Base-by-base conservation (phyloP, 228 moss, liverwort and hornwort species). In the Sphagnum magellanicum region DNA sequence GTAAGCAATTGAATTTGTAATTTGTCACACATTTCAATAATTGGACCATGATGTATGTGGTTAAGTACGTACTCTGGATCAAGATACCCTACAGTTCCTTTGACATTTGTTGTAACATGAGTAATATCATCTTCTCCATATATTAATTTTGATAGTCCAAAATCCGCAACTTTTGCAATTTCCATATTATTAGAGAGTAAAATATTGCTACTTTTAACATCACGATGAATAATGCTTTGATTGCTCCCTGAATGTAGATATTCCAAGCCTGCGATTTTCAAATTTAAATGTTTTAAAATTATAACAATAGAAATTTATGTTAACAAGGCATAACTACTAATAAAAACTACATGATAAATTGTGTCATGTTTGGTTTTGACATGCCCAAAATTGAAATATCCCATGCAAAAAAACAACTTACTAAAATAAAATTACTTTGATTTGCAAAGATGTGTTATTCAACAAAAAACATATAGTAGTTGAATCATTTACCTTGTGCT, bases 81-180 rank as follows among this genome's bases (percentile, higher is more conserved):
- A 51, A 81, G 72, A 63, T 81, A 81, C 16, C 81, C 74, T 5
- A 70, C 50, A 4, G 81, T 81, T 74, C 78, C 77, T 68, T 77
- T 74, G 50, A 81, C 71, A 59, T 68, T 66, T 4, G 78, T 77
- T 59, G 73, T 72, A 50, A 81, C 68, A 12, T 66, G 50, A 9
- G 50, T 6, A 60, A 67, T 59, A 50, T 64, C 67, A 63, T 69
- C 67, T n/a, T n/a, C n/a, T 60, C 68, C 4, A 32, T 32, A 32
- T 3, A 6, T 15, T 5, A 71, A 52, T 63, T 67, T 81, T n/a
- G 69, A 78, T 53, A 81, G 74, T 9, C 81, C 78, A 61, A 81
- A 81, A 53, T 78, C 77, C 6, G 78, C 67, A 68, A 81, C 66
- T 63, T 78, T 81, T 17, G 74, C 78, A 72, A 71, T 32, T 32